Evolutionary conservation across 768 basidiomycete genomes (phyloP).

Genomic region (Macrocybe gigantea): DNA sequence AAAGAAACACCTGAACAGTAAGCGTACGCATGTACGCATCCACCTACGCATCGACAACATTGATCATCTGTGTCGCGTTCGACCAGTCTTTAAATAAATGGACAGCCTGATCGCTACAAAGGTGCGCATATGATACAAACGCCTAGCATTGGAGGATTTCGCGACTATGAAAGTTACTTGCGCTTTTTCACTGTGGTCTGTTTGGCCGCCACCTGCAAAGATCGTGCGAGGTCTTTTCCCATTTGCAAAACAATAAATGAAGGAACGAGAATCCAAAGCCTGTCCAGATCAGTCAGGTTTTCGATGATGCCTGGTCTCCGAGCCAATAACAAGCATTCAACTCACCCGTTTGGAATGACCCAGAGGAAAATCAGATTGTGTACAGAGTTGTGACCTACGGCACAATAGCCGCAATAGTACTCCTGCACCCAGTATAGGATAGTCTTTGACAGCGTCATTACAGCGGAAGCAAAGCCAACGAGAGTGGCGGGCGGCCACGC

Average conservation of each 20-base stretch:
- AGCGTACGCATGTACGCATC: no score
- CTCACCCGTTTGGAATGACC: slow-evolving; percentile 78
- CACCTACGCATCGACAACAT: no score
- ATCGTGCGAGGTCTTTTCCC: slow-evolving; percentile 52
- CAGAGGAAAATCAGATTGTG: slow-evolving; percentile 51
- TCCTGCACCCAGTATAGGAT: slow-evolving; percentile 79
- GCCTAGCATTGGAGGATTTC: no score
- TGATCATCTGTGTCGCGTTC: no score
- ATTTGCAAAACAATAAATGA: slow-evolving; percentile 51
- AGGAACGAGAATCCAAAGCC: slow-evolving; percentile 77
- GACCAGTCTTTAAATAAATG: no score
- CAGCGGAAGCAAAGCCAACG: slow-evolving; percentile 63
- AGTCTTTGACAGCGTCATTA: slow-evolving; percentile 86
- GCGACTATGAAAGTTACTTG: slow-evolving; percentile 2
- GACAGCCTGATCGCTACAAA: no score
- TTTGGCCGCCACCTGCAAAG: slow-evolving; percentile 27
- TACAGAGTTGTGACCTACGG: slow-evolving; percentile 66
- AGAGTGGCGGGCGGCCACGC: slow-evolving; percentile 62
- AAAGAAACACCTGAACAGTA: no score
- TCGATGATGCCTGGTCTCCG: no score
- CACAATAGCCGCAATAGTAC: slow-evolving; percentile 69
- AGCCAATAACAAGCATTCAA: background rate
- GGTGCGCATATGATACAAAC: no score
- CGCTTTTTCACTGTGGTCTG: slow-evolving; percentile 14
- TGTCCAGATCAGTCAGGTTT: slow-evolving; percentile 17